Conservation (phyloP, 2,329 filamentous ascomycete species). For the Balansia obtecta region DNA sequence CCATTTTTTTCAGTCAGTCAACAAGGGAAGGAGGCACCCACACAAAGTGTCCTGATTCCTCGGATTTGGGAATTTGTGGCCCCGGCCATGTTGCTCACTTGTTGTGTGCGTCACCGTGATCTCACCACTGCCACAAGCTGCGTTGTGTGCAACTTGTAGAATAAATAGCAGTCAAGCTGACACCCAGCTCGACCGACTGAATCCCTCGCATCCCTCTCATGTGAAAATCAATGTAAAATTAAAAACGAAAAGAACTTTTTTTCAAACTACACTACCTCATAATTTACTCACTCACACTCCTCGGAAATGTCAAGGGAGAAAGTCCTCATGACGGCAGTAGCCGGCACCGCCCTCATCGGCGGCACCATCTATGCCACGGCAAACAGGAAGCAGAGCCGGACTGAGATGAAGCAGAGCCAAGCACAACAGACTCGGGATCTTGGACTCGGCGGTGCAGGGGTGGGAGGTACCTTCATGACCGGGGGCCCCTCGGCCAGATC, state of each 20-base stretch:
- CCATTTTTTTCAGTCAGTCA: too few species aligned
- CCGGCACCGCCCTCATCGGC: constrained; percentile 13
- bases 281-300: background rate
- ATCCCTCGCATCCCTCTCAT: background rate
- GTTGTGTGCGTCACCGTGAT: constrained; percentile 3
- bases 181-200: background rate
- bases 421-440: constrained; percentile 19
- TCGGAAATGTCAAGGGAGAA: constrained; percentile 3
- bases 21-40: too few species aligned
- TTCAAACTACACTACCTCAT: too few species aligned
- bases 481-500: constrained; percentile 16
- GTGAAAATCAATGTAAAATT: background rate
- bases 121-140: background rate
- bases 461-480: constrained; percentile 18
- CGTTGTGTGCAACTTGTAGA: too few species aligned
- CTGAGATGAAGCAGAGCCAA: constrained; percentile 8
- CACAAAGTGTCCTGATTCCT: too few species aligned
- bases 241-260: background rate
- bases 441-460: constrained; percentile 19
- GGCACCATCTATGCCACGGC: constrained; percentile 13
- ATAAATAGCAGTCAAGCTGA: background rate
- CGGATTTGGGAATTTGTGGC: background rate
- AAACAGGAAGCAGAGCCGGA: constrained; percentile 4
- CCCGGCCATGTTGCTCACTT: background rate
- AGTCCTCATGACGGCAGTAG: constrained; percentile 3